Percentiles rank a stretch among this genome's conserved stretches.
Evolutionary conservation across 371 early-diverging fungal species (phyloP).

Genomic region (Nosema muscidifuracis): DNA sequence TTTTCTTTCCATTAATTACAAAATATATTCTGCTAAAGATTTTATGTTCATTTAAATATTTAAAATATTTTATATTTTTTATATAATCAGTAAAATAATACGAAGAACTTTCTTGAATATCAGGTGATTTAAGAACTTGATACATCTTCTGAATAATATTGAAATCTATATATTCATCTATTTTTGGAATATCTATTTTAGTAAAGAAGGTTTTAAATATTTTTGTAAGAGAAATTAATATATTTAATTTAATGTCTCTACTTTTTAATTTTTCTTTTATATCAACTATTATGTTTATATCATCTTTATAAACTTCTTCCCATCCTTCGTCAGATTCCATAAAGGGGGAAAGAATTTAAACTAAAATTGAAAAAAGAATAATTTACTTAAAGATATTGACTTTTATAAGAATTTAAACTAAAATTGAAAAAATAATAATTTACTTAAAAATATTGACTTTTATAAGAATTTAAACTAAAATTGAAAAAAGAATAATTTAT

Average conservation of each 20-base stretch:
- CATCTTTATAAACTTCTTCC: slow-evolving; percentile 29
- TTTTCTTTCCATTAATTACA: slow-evolving; percentile 4
- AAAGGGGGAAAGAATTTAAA: too few relatives aligned
- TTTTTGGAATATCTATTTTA: not conserved
- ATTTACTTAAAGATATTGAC: too few relatives aligned
- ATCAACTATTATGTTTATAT: not conserved
- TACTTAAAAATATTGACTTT: too few relatives aligned
- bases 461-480: too few relatives aligned
- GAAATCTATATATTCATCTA: slow-evolving; percentile 18
- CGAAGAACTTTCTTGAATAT: not conserved
- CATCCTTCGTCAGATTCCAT: slow-evolving; percentile 20
- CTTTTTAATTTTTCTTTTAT: not conserved
- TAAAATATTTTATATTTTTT: slow-evolving; percentile 12
- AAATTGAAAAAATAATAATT: too few relatives aligned
- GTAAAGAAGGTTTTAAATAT: not conserved
- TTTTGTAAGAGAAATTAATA: not conserved
- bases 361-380: too few relatives aligned
- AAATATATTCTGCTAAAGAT: slow-evolving; percentile 46
- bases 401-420: too few relatives aligned
- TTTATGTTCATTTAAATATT: slow-evolving; percentile 4
- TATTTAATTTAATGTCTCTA: not conserved
- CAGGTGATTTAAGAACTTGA: not conserved
- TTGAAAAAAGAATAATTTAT: too few relatives aligned
- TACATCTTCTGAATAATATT: slow-evolving; percentile 8
- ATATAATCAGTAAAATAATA: not conserved